phyloP scores from a whole-genome alignment of 2,329 filamentous ascomycete genomes.

The Mycosphaerella arachidis region DNA sequence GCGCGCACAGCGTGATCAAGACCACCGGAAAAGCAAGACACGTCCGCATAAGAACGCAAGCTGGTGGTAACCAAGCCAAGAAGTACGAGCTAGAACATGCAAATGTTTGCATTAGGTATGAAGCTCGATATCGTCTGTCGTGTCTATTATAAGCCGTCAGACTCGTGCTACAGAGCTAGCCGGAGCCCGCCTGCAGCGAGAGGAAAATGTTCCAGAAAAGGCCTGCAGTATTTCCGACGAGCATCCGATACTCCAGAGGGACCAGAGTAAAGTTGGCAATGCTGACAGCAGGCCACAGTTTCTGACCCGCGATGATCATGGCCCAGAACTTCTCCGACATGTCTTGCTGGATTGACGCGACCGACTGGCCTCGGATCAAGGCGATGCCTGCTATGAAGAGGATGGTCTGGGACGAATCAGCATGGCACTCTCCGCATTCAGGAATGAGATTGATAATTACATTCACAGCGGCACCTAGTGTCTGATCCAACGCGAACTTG shows the following conservation, averaged over 20 bases:
- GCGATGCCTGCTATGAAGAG: slow-evolving; percentile 59
- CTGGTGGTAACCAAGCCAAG: neutral
- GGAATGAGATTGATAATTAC: slow-evolving; percentile 4
- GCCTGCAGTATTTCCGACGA: slow-evolving; percentile 68
- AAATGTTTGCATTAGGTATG: neutral
- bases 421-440: neutral
- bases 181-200: slow-evolving; percentile 51
- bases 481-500: slow-evolving; percentile 68
- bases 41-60: neutral
- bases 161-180: neutral
- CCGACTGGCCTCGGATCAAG: slow-evolving; percentile 44
- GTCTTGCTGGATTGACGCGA: slow-evolving; percentile 15
- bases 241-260: slow-evolving; percentile 64
- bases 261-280: slow-evolving; percentile 66
- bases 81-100: neutral
- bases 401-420: slow-evolving; percentile 41
- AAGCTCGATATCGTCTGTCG: neutral
- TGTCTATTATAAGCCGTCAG: neutral
- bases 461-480: slow-evolving; percentile 60
- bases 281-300: slow-evolving; percentile 67
- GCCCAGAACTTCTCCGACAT: slow-evolving; percentile 34
- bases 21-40: neutral
- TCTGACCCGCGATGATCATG: slow-evolving; percentile 65
- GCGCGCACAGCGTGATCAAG: neutral
- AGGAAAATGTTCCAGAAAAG: slow-evolving; percentile 72